Evolutionary conservation across 2,329 filamentous ascomycete genomes (phyloP).

Genomic region (Fusarium avenaceum): DNA sequence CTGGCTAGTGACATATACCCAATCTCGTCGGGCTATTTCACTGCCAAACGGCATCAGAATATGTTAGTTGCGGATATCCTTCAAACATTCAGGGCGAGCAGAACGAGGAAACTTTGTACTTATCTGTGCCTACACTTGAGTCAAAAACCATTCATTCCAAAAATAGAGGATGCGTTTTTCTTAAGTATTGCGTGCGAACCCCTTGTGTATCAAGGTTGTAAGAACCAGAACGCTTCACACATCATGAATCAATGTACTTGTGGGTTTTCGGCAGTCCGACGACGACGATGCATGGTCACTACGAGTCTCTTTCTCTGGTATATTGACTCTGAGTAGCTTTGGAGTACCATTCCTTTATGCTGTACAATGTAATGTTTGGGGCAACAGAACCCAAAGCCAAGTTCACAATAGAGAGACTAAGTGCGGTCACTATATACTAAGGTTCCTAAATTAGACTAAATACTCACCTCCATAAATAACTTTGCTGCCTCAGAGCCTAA

Average conservation of each 20-base stretch:
- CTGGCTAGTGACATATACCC: not conserved
- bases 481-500: too few species aligned
- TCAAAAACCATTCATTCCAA: not conserved
- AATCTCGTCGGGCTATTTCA: not conserved
- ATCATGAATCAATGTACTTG: not conserved
- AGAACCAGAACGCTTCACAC: not conserved
- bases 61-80: not conserved
- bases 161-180: not conserved
- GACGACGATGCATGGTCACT: not conserved
- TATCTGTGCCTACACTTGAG: not conserved
- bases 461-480: not conserved
- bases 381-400: not conserved
- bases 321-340: not conserved
- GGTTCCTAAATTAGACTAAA: not conserved
- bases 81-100: not conserved
- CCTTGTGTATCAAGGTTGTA: not conserved
- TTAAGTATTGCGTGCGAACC: not conserved
- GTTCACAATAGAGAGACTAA: not conserved
- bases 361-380: not conserved
- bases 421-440: not conserved
- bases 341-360: not conserved
- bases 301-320: not conserved
- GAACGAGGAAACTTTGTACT: not conserved
- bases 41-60: not conserved
- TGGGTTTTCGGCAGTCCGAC: not conserved